Percentiles rank a stretch among this genome's conserved stretches.
phyloP scores from a whole-genome alignment of 768 basidiomycete species.

The Sistotremastrum niveocremeum region DNA sequence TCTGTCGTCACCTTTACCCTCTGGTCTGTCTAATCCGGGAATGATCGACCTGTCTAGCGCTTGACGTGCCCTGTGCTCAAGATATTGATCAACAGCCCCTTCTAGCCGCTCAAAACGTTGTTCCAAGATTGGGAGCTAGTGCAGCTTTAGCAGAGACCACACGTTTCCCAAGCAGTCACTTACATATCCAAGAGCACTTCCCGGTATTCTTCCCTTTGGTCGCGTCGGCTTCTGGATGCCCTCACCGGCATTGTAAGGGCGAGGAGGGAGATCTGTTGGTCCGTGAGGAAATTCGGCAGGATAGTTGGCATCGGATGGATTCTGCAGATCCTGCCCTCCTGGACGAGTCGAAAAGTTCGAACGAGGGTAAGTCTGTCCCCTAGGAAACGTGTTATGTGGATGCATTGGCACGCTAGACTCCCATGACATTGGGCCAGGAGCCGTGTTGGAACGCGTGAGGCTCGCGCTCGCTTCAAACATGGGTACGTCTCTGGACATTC shows the following conservation, averaged over 20 bases:
- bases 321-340: neutral
- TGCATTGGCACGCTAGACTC: too few relatives aligned
- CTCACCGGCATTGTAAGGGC: constrained; percentile 4
- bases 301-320: too few relatives aligned
- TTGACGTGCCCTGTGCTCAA: constrained; percentile 5
- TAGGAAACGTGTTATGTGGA: too few relatives aligned
- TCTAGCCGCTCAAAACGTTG: constrained; percentile 7
- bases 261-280: constrained; percentile 8
- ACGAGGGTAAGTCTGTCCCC: neutral
- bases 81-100: constrained; percentile 6
- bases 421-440: too few relatives aligned
- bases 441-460: too few relatives aligned
- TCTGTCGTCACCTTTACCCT: neutral
- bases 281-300: neutral
- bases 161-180: neutral
- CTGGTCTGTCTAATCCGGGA: constrained; percentile 2
- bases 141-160: neutral
- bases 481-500: too few relatives aligned
- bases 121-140: constrained; percentile 5
- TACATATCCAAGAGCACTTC: constrained; percentile 6
- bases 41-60: constrained; percentile 6
- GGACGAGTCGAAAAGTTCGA: neutral
- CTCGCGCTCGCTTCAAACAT: too few relatives aligned
- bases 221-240: constrained; percentile 4
- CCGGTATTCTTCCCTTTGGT: constrained; percentile 6